These are phyloP conservation scores for Globisporangium cederbergense DNA, from an alignment of 352 stramenopile genomes.

Conservation along the genomic window DNA sequence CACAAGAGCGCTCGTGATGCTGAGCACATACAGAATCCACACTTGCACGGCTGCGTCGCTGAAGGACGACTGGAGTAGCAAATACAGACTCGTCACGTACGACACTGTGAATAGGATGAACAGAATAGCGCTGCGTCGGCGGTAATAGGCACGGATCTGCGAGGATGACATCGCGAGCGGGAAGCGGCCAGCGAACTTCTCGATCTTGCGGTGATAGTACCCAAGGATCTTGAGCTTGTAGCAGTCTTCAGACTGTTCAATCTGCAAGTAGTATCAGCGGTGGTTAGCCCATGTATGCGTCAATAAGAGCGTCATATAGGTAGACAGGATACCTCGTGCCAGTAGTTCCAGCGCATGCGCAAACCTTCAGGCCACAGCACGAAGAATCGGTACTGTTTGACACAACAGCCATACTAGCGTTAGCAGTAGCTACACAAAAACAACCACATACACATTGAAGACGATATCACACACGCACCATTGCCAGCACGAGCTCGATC, in stretches of 20 bases:
- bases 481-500: conserved; percentile 40
- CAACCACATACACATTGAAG: neutral
- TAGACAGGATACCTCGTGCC: conserved; percentile 42
- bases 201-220: conserved; percentile 85
- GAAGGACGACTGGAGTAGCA: conserved; percentile 35
- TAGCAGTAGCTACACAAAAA: neutral
- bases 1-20: conserved; percentile 54
- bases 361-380: conserved; percentile 74
- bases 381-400: conserved; percentile 55
- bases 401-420: neutral
- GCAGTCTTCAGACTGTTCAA: conserved; percentile 58
- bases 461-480: conserved; percentile 29
- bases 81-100: conserved; percentile 34
- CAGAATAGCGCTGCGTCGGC: conserved; percentile 33
- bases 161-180: conserved; percentile 34
- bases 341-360: conserved; percentile 66
- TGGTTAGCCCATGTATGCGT: neutral
- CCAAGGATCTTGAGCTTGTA: conserved; percentile 81
- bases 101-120: conserved; percentile 41
- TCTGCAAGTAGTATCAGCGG: conserved; percentile 27
- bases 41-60: conserved; percentile 36
- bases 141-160: conserved; percentile 57
- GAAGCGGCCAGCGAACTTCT: conserved; percentile 64
- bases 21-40: conserved; percentile 58
- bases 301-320: neutral